These are phyloP conservation scores for Suillus paluster DNA, from an alignment of 768 basidiomycete species.

Conservation along the genomic window DNA sequence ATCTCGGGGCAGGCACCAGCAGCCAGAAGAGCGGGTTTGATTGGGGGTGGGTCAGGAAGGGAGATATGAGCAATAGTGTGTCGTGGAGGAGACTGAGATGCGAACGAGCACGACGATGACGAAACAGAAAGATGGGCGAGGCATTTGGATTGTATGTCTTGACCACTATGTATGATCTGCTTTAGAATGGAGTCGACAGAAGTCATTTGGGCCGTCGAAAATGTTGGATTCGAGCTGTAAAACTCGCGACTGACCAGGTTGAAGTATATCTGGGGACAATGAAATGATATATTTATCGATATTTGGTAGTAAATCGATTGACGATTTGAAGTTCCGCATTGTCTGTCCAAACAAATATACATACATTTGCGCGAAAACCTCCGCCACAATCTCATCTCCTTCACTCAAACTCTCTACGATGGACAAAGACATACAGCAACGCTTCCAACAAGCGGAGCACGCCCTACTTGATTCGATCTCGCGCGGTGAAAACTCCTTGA, in stretches of 20 bases:
- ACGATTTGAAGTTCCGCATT: constrained; percentile 13
- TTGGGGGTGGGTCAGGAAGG: constrained; percentile 13
- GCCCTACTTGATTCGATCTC: neutral
- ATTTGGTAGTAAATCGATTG: neutral
- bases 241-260: neutral
- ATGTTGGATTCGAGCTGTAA: neutral
- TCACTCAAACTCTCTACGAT: neutral
- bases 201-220: accelerated
- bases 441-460: neutral
- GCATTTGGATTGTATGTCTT: no score
- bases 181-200: neutral
- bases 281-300: neutral
- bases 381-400: neutral
- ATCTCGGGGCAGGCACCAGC: constrained; percentile 3
- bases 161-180: accelerated
- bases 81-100: neutral
- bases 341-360: constrained; percentile 7
- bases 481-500: neutral
- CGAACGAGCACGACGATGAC: neutral
- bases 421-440: constrained; percentile 6
- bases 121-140: neutral
- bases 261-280: neutral
- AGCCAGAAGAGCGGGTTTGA: neutral
- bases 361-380: no score
- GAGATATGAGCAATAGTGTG: neutral